These are phyloP conservation scores for Tylopilus subfusipes DNA, from an alignment of 768 basidiomycete species.

Conservation along the genomic window DNA sequence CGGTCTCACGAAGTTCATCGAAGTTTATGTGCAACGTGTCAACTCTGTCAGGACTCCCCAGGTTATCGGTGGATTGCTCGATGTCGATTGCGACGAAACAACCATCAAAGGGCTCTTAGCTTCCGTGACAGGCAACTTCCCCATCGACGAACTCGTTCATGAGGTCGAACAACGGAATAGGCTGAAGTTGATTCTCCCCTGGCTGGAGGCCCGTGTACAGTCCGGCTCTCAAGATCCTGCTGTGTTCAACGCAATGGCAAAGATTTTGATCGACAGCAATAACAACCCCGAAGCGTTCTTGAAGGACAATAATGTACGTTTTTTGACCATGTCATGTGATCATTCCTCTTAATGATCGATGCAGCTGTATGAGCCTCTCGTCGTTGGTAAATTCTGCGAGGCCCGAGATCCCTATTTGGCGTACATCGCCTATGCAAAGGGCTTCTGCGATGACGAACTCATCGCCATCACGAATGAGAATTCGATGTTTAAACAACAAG, in stretches of 20 bases:
- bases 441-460: constrained; percentile 97
- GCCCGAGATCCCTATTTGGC: constrained; percentile 97
- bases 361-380: constrained; percentile 91
- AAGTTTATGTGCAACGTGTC: constrained; percentile 99
- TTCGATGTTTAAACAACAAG: constrained; percentile 99
- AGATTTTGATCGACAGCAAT: constrained; percentile 98
- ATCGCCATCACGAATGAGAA: constrained; percentile 98
- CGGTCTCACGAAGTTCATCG: constrained; percentile 93
- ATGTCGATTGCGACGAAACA: constrained; percentile 96
- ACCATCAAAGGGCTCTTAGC: constrained; percentile 93
- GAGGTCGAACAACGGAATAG: constrained; percentile 97
- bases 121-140: constrained; percentile 95
- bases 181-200: constrained; percentile 94
- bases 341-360: constrained; percentile 9
- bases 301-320: constrained; percentile 94
- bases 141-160: constrained; percentile 94
- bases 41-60: constrained; percentile 97
- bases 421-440: constrained; percentile 99
- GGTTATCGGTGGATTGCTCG: constrained; percentile 92
- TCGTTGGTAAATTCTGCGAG: constrained; percentile 99
- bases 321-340: neutral
- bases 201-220: constrained; percentile 92
- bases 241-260: constrained; percentile 95
- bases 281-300: constrained; percentile 97
- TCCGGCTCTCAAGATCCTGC: constrained; percentile 92